Base-by-base conservation (phyloP, 768 basidiomycete species). In the Gymnopilus junonius region DNA sequence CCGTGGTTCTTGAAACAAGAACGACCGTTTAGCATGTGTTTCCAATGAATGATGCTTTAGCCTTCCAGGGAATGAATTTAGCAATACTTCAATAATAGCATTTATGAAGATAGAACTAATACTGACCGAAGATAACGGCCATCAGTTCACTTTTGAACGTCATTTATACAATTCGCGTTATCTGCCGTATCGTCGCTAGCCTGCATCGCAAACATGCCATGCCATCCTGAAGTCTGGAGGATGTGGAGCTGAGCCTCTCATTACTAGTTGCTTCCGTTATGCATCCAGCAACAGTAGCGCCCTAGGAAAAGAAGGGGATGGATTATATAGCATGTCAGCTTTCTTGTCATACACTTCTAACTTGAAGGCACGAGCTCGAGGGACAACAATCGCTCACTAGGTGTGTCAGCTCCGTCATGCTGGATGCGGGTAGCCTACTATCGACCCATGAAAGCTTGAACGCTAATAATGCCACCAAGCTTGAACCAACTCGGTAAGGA, bases 21-120 rank as follows among this genome's bases (percentile, higher is more conserved):
- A 23, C 12, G n/a, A n/a, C n/a, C n/a, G n/a, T n/a, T n/a, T n/a
- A 39, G 45, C 8, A 35, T 35, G 15, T 35, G 1, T 12, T 34
- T 17, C 8, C 1, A 34, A 54, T 21, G 14, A 7, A 51, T 1
- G 4, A n/a, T 34, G 7, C n/a, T 43, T 17, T 23, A 4, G 71
- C 11, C 76, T 45, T 55, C 76, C 78, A 74, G 40, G 55, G 76
- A 78, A 54, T 76, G 77, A 6, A 66, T 55, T 59, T 76, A 76
- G 1, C 76, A 73, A 14, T 75, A 75, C 25, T 65, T 66, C n/a
- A 77, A 50, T 0, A 78, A 14, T 2, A n/a, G 65, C 55, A 34
- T 65, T 70, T 0, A 72, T 71, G 20, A 76, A 71, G 2, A 50
- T 58, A 2, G 78, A n/a, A 74, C 11, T 76, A 54, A 35, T 67